A percentile compares a stretch with the other conserved stretches of the same genome.
Evolutionary conservation across 331 rosid species (phyloP).

Genomic region (Erythrophleum ivorense): DNA sequence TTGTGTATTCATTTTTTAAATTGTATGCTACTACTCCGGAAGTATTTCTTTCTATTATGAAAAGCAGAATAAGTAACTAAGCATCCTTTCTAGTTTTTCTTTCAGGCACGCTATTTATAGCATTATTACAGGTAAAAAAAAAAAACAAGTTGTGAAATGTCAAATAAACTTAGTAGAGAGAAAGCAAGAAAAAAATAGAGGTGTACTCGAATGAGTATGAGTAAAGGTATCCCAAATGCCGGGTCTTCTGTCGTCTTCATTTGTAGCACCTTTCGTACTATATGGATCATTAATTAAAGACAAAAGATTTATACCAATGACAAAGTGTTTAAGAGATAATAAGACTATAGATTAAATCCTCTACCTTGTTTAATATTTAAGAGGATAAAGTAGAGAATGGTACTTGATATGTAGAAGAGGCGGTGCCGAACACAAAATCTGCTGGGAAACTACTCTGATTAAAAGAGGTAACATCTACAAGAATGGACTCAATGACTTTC

Average conservation of each 20-base stretch:
- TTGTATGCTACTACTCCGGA: no score
- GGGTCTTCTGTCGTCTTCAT: conserved; percentile 61
- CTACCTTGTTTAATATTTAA: neutral
- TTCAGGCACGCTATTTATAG: no score
- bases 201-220: conserved; percentile 54
- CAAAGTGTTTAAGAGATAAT: neutral
- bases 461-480: conserved; percentile 32
- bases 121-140: no score
- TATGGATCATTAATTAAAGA: neutral
- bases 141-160: no score
- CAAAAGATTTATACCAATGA: neutral
- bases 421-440: conserved; percentile 54
- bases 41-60: no score
- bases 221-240: conserved; percentile 58
- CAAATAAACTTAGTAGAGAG: neutral
- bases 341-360: neutral
- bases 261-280: conserved; percentile 59
- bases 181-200: neutral
- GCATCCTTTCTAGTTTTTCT: no score
- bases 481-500: neutral
- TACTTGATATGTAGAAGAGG: conserved; percentile 58
- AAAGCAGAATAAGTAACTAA: no score
- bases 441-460: conserved; percentile 45
- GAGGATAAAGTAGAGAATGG: no score
- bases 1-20: no score